phyloP scores from a whole-genome alignment of 345 rosid species.

The Populus deltoides region DNA sequence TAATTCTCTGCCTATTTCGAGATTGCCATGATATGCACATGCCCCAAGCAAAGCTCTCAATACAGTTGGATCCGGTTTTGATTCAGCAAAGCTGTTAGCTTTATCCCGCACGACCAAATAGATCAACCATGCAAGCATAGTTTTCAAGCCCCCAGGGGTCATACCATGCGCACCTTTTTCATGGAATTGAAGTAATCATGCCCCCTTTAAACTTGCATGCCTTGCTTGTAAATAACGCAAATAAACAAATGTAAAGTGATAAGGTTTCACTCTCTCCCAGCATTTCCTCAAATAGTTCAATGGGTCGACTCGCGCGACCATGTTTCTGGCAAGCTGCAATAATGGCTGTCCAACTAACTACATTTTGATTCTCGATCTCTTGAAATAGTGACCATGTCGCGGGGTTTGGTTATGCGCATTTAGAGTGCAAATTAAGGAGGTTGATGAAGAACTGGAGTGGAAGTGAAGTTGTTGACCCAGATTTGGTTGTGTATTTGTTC shows the following conservation, averaged over 20 bases:
- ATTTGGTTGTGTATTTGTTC: not conserved
- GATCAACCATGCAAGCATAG: slow-evolving; percentile 48
- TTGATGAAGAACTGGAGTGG: not conserved
- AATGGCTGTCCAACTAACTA: slow-evolving; percentile 44
- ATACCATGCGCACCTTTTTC: slow-evolving; percentile 28
- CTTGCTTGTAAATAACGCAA: slow-evolving; percentile 41
- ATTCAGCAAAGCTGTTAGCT: slow-evolving; percentile 35
- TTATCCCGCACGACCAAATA: slow-evolving; percentile 47
- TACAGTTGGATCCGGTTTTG: slow-evolving; percentile 29
- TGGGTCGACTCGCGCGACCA: slow-evolving; percentile 33
- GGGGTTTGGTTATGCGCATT: slow-evolving; percentile 36
- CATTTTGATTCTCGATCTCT: slow-evolving; percentile 32
- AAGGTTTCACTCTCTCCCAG: slow-evolving; percentile 33
- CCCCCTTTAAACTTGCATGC: slow-evolving; percentile 32
- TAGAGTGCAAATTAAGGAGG: slow-evolving; percentile 29
- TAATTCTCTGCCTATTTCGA: slow-evolving; percentile 33
- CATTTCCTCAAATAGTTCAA: slow-evolving; percentile 40
- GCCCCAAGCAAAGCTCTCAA: slow-evolving; percentile 50
- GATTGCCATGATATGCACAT: slow-evolving; percentile 22
- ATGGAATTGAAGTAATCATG: slow-evolving; percentile 41
- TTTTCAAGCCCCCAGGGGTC: slow-evolving; percentile 43
- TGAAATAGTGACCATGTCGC: slow-evolving; percentile 11
- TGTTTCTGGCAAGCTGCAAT: slow-evolving; percentile 48
- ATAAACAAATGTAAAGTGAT: slow-evolving; percentile 29
- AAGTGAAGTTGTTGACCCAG: not conserved